Percentiles rank a stretch among this genome's conserved stretches.
Evolutionary conservation across 2,329 filamentous ascomycete genomes (phyloP).

Genomic region (Pestalotiopsis sp.): DNA sequence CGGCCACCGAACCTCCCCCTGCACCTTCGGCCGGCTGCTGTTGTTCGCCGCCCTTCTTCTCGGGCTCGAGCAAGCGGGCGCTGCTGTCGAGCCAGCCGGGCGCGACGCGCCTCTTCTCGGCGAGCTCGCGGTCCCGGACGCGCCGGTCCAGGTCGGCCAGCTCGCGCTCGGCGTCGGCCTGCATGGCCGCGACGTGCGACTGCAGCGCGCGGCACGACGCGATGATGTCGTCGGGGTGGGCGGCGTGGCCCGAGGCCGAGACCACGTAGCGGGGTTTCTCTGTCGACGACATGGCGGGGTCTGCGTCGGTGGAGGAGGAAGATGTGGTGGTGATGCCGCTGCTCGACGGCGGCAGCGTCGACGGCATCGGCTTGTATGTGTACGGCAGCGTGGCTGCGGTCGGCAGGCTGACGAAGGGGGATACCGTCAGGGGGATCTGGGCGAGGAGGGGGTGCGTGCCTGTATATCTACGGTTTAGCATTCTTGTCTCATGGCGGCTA

Average conservation of each 20-base stretch:
- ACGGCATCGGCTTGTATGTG: constrained; percentile 89
- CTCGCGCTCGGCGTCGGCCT: constrained; percentile 67
- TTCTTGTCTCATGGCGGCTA: neutral
- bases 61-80: constrained; percentile 68
- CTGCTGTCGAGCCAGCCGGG: constrained; percentile 83
- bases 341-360: constrained; percentile 77
- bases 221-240: constrained; percentile 85
- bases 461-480: constrained; percentile 34
- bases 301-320: constrained; percentile 27
- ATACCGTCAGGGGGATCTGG: constrained; percentile 91
- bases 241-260: constrained; percentile 77
- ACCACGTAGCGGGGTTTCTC: constrained; percentile 70
- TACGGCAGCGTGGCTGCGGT: constrained; percentile 91
- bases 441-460: constrained; percentile 85
- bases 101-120: constrained; percentile 78
- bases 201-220: constrained; percentile 79
- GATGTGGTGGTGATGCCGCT: constrained; percentile 48
- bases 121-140: constrained; percentile 67
- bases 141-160: constrained; percentile 72
- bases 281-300: neutral
- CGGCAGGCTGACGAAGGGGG: constrained; percentile 89
- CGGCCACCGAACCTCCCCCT: neutral
- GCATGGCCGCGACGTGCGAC: constrained; percentile 71
- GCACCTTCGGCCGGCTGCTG: too few relatives aligned
- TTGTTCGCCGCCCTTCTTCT: constrained; percentile 42